Conservation (phyloP, 208 protist species). For the Crithidia sp. region DNA sequence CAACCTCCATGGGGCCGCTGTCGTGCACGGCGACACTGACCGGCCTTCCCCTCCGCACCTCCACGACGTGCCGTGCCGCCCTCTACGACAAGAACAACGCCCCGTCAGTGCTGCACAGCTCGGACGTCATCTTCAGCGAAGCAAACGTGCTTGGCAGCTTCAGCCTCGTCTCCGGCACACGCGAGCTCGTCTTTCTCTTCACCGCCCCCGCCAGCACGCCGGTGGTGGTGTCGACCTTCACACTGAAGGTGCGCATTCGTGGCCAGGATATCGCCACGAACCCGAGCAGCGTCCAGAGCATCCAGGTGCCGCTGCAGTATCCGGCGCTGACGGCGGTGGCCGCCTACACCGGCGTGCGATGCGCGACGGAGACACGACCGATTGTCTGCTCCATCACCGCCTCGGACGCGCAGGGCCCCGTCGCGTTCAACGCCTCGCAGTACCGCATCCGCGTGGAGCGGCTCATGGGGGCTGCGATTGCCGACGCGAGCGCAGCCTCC, state of each 20-base stretch:
- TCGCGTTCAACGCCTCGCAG: slow-evolving; percentile 36
- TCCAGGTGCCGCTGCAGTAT: slow-evolving; percentile 45
- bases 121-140: slow-evolving; percentile 45
- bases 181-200: slow-evolving; percentile 47
- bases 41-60: slow-evolving; percentile 38
- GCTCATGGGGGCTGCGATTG: slow-evolving; percentile 13
- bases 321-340: slow-evolving; percentile 34
- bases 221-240: slow-evolving; percentile 31
- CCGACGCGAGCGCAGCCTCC: not conserved
- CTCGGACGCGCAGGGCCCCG: slow-evolving; percentile 38
- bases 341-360: slow-evolving; percentile 31
- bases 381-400: slow-evolving; percentile 44
- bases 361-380: slow-evolving; percentile 31
- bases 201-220: slow-evolving; percentile 27
- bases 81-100: slow-evolving; percentile 38
- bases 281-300: slow-evolving; percentile 7
- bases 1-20: slow-evolving; percentile 38
- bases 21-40: slow-evolving; percentile 31
- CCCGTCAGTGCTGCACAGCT: slow-evolving; percentile 36
- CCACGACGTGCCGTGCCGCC: slow-evolving; percentile 34
- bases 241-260: slow-evolving; percentile 30
- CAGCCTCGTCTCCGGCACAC: slow-evolving; percentile 38
- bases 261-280: slow-evolving; percentile 2
- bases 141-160: slow-evolving; percentile 44
- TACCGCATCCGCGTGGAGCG: slow-evolving; percentile 38